Conservation (phyloP, 768 basidiomycete species). For the Boletus barrowsii region DNA sequence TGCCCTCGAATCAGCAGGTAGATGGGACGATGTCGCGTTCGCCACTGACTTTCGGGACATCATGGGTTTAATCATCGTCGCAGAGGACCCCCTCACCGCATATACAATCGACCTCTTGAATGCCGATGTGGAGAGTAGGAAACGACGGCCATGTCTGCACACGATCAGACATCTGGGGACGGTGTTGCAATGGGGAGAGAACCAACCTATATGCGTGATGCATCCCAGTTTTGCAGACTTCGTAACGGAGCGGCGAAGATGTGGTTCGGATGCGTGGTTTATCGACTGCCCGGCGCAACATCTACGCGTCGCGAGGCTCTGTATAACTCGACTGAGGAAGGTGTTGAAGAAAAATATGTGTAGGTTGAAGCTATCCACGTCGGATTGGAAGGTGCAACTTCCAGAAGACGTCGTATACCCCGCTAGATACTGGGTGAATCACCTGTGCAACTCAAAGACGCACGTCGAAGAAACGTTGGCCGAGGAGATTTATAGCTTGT, state of each 20-base stretch:
- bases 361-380: conserved; percentile 19
- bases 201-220: conserved; percentile 28
- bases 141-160: conserved; percentile 27
- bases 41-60: conserved; percentile 32
- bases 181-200: conserved; percentile 27
- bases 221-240: conserved; percentile 37
- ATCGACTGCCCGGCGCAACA: conserved; percentile 25
- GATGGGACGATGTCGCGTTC: conserved; percentile 30
- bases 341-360: conserved; percentile 27
- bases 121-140: conserved; percentile 5
- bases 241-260: conserved; percentile 29
- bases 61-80: conserved; percentile 30
- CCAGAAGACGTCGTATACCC: conserved; percentile 28
- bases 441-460: conserved; percentile 19
- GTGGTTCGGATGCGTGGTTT: conserved; percentile 27
- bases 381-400: conserved; percentile 13
- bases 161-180: conserved; percentile 27
- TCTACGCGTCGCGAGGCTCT: conserved; percentile 23
- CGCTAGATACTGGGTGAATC: conserved; percentile 28
- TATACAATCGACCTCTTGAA: conserved; percentile 28
- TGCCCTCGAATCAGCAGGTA: conserved; percentile 29
- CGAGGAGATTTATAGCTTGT: conserved; percentile 19
- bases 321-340: conserved; percentile 16
- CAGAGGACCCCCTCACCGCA: conserved; percentile 26
- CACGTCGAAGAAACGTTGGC: conserved; percentile 1